Evolutionary conservation across 164 flowering plant species (phyloP).

Genomic region (Nymphaea thermarum): DNA sequence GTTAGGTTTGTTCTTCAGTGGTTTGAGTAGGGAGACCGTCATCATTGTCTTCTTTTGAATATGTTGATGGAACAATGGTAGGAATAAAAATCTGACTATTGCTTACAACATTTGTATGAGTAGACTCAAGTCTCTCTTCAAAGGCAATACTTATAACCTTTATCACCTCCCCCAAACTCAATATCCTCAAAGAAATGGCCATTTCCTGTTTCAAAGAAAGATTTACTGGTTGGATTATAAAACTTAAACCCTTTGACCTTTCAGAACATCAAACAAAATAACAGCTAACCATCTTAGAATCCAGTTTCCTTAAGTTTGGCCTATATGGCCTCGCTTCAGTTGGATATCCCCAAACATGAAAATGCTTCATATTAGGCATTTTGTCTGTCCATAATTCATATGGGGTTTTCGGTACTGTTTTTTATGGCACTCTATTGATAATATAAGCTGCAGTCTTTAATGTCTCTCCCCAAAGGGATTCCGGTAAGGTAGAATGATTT

Average conservation of each 20-base stretch:
- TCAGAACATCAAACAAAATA: slow-evolving; percentile 3
- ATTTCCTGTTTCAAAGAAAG: not conserved
- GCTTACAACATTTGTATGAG: not conserved
- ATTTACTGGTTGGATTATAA: not conserved
- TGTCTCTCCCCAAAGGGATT: not conserved
- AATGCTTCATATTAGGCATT: slow-evolving; percentile 3
- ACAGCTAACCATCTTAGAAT: not conserved
- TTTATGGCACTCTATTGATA: not conserved
- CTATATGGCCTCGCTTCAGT: not conserved
- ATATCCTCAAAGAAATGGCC: not conserved
- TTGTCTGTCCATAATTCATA: not conserved
- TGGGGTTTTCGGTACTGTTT: slow-evolving; percentile 2
- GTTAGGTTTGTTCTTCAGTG: not conserved
- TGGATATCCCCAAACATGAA: slow-evolving; percentile 1
- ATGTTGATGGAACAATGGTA: not conserved
- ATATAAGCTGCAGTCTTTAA: not conserved
- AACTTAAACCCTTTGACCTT: slow-evolving; percentile 1
- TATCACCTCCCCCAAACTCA: not conserved
- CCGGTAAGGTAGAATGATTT: not conserved
- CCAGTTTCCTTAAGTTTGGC: slow-evolving; percentile 3
- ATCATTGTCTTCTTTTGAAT: not conserved
- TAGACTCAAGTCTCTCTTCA: not conserved
- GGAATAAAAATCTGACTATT: not conserved
- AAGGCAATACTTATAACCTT: not conserved
- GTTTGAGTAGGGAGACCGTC: not conserved